Base-by-base conservation (phyloP, 192 early-diverging fungal genomes). In the Thoreauomyces humboldtii region DNA sequence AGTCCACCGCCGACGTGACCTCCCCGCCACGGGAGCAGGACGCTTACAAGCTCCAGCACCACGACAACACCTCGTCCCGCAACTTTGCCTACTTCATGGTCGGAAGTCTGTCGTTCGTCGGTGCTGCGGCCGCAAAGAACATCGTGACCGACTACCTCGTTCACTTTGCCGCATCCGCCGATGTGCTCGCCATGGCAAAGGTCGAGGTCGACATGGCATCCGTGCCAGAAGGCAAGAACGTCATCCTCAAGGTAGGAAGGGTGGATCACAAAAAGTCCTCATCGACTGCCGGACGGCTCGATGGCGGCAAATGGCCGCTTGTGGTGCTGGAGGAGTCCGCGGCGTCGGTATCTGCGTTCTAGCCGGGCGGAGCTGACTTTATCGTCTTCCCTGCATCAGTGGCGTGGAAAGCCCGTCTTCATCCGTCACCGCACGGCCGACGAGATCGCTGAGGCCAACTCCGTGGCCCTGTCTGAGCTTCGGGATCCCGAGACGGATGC, bases 331-430 rank as follows among this genome's bases (percentile, higher is more conserved):
- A n/a, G n/a, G n/a, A n/a, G n/a, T n/a, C n/a, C n/a, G n/a, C n/a
- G 7, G 41, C 24, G 22, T n/a, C 22, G 9, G 12, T 24, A 6
- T 21, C 14, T 14, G 34, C 11, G 38, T 60, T 60, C 37, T 19
- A 19, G 59, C 34, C 11, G 7, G 17, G 34, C 5, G 59, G 44
- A 41, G 12, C 47, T 48, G 11, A 48, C 22, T 48, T 24, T 9
- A 7, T 48, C 17, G 17, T 22, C 17, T 48, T 48, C 17, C 33
- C 25, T 35, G 33, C 29, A 15, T 42, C 22, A 80, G 88, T 98
- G 96, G 96, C 89, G 94, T 69, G 96, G 96, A 78, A 98, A 98
- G 87, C 96, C 96, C 33, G 87, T 98, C 52, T 95, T 97, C 73
- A 89, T 98, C 65, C 89, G 94, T 74, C 96, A 98, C 81, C 87